A percentile compares a stretch with the other conserved stretches of the same genome.
Evolutionary conservation across 1,139 yeast species (phyloP).

Genomic region (Sugiyamaella sp.): DNA sequence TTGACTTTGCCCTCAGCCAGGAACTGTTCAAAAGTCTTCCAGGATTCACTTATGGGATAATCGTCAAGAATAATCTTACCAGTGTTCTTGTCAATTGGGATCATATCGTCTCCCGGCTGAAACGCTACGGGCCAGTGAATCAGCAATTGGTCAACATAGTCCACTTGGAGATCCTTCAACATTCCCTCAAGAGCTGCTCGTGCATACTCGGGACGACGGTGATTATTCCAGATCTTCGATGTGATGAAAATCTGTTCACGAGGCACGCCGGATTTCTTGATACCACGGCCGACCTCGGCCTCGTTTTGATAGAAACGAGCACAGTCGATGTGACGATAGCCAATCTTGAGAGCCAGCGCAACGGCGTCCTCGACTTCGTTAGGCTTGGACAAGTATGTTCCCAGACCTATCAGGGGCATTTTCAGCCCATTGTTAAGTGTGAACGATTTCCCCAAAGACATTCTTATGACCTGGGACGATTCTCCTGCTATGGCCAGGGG

Average conservation of each 20-base stretch:
- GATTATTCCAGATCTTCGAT: slow-evolving; percentile 81
- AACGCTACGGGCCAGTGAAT: slow-evolving; percentile 68
- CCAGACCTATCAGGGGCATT: slow-evolving; percentile 57
- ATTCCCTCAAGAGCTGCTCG: slow-evolving; percentile 59
- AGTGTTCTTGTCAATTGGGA: slow-evolving; percentile 68
- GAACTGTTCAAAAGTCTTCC: slow-evolving; percentile 40
- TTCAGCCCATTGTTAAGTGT: slow-evolving; percentile 43
- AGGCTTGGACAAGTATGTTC: slow-evolving; percentile 61
- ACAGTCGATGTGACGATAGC: slow-evolving; percentile 67
- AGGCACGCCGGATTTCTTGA: slow-evolving; percentile 35
- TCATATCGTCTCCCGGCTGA: slow-evolving; percentile 55
- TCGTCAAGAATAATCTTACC: slow-evolving; percentile 49
- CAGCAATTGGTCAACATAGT: slow-evolving; percentile 71
- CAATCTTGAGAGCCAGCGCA: slow-evolving; percentile 39
- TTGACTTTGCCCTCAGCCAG: slow-evolving; percentile 62
- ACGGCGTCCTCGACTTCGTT: slow-evolving; percentile 41
- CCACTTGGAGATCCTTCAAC: slow-evolving; percentile 61
- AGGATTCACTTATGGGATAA: slow-evolving; percentile 64
- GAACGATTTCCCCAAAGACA: slow-evolving; percentile 24
- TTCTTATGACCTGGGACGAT: no score
- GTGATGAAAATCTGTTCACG: slow-evolving; percentile 74
- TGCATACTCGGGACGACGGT: slow-evolving; percentile 61
- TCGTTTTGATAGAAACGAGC: slow-evolving; percentile 63
- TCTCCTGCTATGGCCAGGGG: no score
- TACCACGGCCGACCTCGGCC: slow-evolving; percentile 55